Base-by-base conservation (phyloP, 495 filamentous ascomycete genomes). In the Hypomontagnella submonticulosa region DNA sequence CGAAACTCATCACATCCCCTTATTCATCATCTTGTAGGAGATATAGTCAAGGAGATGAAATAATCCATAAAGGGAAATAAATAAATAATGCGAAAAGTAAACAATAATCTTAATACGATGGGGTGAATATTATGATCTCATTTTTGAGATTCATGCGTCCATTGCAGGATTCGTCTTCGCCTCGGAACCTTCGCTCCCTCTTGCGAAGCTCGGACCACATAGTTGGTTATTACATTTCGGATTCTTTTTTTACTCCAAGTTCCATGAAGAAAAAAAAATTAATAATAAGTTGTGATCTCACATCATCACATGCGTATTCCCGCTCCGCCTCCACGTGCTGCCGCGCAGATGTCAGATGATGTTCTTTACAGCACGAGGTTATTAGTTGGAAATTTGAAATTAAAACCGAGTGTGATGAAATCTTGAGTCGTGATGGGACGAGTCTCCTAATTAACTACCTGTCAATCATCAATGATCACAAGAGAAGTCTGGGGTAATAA, bases 91-190 rank as follows among this genome's bases (percentile, higher is more conserved):
- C 48, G 23, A 11, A 41, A 67, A 61, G 56, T 69, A 69, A 70
- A 66, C 52, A 70, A 61, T 52, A 70, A 66, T 66, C 51, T 70
- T 53, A 70, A 66, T 70, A 70, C 67, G 57, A 70, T 49, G 47
- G 47, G 47, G 32, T 12, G 57, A 62, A 57, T 69, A 54, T 64
- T 66, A 56, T 49, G 47, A 62, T 66, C 57, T 66, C 57, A 66
- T 66, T 62, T 58, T 66, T 54, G 30, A 69, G 49, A 61, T 69
- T 69, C 57, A 69, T 69, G 66, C 66, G 40, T 43, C 53, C 20
- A 42, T 55, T 48, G 36, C n/a, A 36, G 38, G 38, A 19, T 15
- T 53, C 16, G 13, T 61, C 27, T 37, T 52, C 57, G 20, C 59
- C 20, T 66, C 43, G 41, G 42, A 34, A 38, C 42, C 48, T 42